Conservation (phyloP, 176 grass and related monocot genomes). For the Dendrocalamus sinicus region DNA sequence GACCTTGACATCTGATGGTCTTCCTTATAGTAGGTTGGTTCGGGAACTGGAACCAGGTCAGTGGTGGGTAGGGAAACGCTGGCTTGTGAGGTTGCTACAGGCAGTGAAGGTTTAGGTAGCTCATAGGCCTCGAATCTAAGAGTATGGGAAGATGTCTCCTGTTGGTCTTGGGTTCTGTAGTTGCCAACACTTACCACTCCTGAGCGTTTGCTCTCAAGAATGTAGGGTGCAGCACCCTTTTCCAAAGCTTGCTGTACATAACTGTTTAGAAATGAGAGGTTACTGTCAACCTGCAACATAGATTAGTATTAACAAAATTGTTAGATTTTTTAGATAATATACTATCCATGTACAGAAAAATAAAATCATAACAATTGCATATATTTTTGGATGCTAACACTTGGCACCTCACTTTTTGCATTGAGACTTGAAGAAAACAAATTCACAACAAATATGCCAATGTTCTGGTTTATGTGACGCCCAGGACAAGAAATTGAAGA, state of each 20-base stretch:
- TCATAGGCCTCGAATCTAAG: constrained; percentile 98
- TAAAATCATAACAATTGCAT: background rate
- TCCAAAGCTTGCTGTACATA: constrained; percentile 92
- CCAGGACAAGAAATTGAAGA: background rate
- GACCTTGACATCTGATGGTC: constrained; percentile 60
- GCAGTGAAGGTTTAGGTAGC: constrained; percentile 73
- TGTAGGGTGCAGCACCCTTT: constrained; percentile 79
- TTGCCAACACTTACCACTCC: constrained; percentile 63
- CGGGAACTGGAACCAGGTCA: constrained; percentile 77
- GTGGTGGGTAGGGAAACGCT: constrained; percentile 46
- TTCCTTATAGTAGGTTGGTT: constrained; percentile 73
- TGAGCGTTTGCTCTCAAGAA: constrained; percentile 77
- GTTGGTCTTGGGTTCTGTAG: constrained; percentile 73
- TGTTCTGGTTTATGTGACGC: background rate
- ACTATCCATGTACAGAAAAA: constrained; percentile 30
- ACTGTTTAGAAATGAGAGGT: constrained; percentile 72
- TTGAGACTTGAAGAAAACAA: background rate
- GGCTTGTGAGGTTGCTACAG: constrained; percentile 50
- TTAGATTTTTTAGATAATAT: constrained; percentile 6
- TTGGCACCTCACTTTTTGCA: background rate
- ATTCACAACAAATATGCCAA: background rate
- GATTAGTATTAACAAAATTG: constrained; percentile 22
- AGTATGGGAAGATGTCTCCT: constrained; percentile 73
- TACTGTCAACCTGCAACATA: constrained; percentile 74
- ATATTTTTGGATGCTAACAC: constrained; percentile 31